Evolutionary conservation across 768 basidiomycete species (phyloP).

Genomic region (Auricularia cornea): DNA sequence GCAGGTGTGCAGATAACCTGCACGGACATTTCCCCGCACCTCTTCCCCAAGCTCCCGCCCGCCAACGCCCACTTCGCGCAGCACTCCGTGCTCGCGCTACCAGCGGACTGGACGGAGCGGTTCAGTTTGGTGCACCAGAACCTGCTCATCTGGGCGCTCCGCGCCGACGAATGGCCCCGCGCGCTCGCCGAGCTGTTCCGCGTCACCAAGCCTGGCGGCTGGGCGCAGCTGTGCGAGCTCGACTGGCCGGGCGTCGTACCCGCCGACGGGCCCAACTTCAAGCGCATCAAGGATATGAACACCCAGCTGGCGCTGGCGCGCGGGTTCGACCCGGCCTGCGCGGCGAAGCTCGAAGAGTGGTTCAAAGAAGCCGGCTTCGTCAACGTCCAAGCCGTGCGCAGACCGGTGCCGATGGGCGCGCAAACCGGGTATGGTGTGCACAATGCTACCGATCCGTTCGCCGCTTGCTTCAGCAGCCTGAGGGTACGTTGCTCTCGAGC

Average conservation of each 20-base stretch:
- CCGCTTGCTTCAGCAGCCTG: background rate
- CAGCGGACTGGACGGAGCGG: slow-evolving; percentile 21
- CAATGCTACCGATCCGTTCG: background rate
- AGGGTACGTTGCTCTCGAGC: background rate
- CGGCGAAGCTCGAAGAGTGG: background rate
- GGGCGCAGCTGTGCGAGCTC: slow-evolving; percentile 24
- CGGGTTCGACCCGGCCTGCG: background rate
- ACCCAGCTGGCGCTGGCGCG: background rate
- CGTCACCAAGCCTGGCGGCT: slow-evolving; percentile 26
- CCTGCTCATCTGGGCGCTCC: slow-evolving; percentile 22
- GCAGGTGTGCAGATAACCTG: slow-evolving; percentile 7
- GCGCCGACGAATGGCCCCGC: slow-evolving; percentile 19
- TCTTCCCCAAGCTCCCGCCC: slow-evolving; percentile 7
- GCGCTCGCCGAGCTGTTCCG: slow-evolving; percentile 21
- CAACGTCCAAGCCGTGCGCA: background rate
- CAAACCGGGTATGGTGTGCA: background rate
- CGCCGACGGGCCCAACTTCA: background rate
- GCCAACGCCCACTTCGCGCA: slow-evolving; percentile 11
- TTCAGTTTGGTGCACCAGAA: slow-evolving; percentile 28
- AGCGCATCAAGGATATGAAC: background rate
- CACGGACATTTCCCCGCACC: slow-evolving; percentile 10
- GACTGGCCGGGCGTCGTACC: background rate
- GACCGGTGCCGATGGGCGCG: background rate
- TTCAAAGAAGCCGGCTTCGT: background rate
- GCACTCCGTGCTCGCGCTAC: slow-evolving; percentile 20